Evolutionary conservation across 2,329 filamentous ascomycete species (phyloP), one percentile per base, ranked within the genome.

Genomic region (Talaromyces funiculosus): DNA sequence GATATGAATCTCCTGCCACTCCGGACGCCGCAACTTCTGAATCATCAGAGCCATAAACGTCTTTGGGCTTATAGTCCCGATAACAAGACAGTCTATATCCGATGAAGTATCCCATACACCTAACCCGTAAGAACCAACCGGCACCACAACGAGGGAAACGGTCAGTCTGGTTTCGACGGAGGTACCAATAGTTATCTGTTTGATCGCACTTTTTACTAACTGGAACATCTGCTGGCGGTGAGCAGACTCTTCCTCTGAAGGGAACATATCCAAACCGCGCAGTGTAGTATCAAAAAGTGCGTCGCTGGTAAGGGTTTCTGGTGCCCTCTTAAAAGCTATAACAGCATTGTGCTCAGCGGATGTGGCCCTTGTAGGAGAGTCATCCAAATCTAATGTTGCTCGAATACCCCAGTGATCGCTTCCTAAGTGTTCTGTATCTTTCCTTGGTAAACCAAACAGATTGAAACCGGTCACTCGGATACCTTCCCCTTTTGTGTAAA

Each of bases 71-170:
- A 87, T 84, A 22, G 81, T 78, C 1, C 86, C 85, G 63, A 89
- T 82, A 64, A 82, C 87, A 5, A 89, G 77, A 65, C 85, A 86
- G 71, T 90, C 85, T 6, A 90, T 79, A 65, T 88, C 85, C 1
- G 86, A 89, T 0, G 78, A 69, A 1, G 75, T 67, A 1, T 82
- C 84, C 84, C 86, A 88, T 3, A 86, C 81, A 9, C 82, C 82
- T 3, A 89, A 73, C 3, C 82, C 84, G 66, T 86, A 88, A 0
- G 86, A 89, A 0, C 86, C 87, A n/a, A 88, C 84, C 0, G 86
- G 79, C 5, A 84, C 77, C 7, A 89, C 67, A 1, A 85, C 73
- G 38, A 87, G 73, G 1, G 78, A 69, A 18, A 65, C 53, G 26
- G 57, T 63, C 18, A 63, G 35, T 53, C 61, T 57, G 42, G 71